Percentiles rank a stretch among this genome's conserved stretches.
These are phyloP conservation scores for Triticum monococcum DNA, from an alignment of 176 grass and related monocot genomes.

Conservation along the genomic window DNA sequence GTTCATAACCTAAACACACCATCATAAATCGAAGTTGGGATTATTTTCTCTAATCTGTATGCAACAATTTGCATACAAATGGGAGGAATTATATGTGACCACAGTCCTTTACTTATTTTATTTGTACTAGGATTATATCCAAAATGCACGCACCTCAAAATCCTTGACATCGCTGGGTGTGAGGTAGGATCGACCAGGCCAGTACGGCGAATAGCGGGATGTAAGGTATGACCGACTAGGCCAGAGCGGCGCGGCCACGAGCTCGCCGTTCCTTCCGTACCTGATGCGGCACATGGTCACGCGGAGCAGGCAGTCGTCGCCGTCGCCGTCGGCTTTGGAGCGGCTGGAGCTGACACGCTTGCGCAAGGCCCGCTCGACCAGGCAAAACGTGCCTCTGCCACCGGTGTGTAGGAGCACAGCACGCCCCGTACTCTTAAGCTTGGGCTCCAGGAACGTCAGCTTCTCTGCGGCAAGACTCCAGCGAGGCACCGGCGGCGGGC, in stretches of 20 bases:
- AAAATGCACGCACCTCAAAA: no score
- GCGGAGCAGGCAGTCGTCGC: neutral
- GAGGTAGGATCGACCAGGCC: no score
- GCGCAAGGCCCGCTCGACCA: neutral
- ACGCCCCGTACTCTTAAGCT: no score
- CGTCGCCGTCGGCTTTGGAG: neutral
- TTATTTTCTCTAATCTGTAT: no score
- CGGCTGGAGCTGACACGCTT: neutral
- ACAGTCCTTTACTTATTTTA: no score
- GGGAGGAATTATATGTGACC: no score
- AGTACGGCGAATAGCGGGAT: neutral
- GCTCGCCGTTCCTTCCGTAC: neutral
- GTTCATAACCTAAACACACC: no score
- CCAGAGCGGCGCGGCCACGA: neutral
- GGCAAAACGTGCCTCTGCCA: neutral
- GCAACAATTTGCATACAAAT: no score
- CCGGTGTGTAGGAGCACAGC: neutral
- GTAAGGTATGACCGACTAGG: neutral
- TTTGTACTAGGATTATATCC: no score
- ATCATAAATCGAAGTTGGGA: no score
- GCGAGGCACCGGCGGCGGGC: neutral
- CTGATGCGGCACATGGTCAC: neutral
- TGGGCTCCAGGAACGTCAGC: no score
- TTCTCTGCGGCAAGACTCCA: neutral
- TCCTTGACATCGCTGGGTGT: no score